phyloP scores from a whole-genome alignment of 163 green algal genomes.

The Scenedesmus sp. region DNA sequence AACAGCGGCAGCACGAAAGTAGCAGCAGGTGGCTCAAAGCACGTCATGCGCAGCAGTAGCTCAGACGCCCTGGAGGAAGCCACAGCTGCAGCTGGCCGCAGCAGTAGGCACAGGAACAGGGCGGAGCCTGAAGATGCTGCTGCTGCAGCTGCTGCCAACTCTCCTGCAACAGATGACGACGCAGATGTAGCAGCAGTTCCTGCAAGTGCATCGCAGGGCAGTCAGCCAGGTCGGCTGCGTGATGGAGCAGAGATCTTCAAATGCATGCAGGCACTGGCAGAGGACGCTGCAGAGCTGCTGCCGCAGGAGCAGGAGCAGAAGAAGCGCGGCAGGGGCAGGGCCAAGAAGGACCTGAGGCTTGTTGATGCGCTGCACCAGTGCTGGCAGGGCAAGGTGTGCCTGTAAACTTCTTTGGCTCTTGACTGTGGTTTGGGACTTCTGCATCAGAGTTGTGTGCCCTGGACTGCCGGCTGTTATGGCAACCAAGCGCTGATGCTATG shows the following conservation, averaged over 20 bases:
- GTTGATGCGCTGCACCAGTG: slow-evolving; percentile 49
- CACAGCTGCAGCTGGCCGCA: not conserved
- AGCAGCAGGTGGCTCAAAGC: not conserved
- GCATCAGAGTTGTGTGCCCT: not conserved
- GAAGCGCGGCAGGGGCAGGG: slow-evolving; percentile 30
- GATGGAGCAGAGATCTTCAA: slow-evolving; percentile 44
- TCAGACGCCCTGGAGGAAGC: not conserved
- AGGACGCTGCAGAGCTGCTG: slow-evolving; percentile 44
- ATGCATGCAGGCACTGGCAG: slow-evolving; percentile 50
- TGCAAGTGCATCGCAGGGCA: not conserved
- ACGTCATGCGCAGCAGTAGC: not conserved
- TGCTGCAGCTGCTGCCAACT: not conserved
- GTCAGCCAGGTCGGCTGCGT: not conserved
- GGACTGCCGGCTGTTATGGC: no score
- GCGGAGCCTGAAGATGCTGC: not conserved
- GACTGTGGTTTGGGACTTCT: not conserved
- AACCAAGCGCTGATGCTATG: no score
- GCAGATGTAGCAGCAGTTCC: not conserved
- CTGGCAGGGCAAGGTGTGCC: slow-evolving; percentile 47
- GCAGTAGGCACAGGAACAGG: slow-evolving; percentile 3
- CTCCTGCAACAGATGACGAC: not conserved
- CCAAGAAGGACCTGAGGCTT: slow-evolving; percentile 41
- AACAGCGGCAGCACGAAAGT: not conserved
- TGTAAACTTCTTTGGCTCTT: not conserved
- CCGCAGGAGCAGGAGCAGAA: slow-evolving; percentile 33